Conservation (phyloP, 345 rosid genomes). For the Euphorbia lathyris region DNA sequence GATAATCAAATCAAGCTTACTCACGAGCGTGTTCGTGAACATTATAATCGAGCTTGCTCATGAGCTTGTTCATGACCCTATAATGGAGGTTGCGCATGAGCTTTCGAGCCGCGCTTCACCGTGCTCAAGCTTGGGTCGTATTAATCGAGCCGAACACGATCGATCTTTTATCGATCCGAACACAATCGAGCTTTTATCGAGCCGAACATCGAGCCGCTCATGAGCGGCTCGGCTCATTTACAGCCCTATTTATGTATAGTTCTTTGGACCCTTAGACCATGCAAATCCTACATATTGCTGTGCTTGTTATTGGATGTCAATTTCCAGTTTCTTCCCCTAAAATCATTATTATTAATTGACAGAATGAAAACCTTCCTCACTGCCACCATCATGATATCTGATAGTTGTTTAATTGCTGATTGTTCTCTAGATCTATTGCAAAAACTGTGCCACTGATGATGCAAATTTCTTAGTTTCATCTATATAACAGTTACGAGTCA, state of each 20-base stretch:
- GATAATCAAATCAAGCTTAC: too few species aligned
- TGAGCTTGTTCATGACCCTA: too few species aligned
- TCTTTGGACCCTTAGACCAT: not conserved
- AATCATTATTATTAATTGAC: not conserved
- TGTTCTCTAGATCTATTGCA: not conserved
- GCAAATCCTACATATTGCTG: not conserved
- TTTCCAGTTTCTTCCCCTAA: not conserved
- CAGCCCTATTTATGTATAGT: not conserved
- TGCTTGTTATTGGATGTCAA: not conserved
- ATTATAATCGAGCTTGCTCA: too few species aligned
- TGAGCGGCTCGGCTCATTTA: too few species aligned
- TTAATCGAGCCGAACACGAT: too few species aligned
- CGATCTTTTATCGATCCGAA: too few species aligned
- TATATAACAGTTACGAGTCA: not conserved
- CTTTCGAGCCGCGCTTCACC: too few species aligned
- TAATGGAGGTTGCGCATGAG: too few species aligned
- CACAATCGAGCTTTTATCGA: too few species aligned
- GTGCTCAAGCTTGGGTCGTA: too few species aligned
- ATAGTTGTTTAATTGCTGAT: not conserved
- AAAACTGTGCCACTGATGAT: not conserved
- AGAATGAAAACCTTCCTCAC: not conserved
- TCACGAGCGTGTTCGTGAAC: too few species aligned
- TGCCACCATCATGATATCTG: not conserved
- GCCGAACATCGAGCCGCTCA: too few species aligned
- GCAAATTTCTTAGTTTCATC: not conserved